These are phyloP conservation scores for Arachnopeziza araneosa DNA, from an alignment of 2,329 filamentous ascomycete genomes.

Conservation along the genomic window DNA sequence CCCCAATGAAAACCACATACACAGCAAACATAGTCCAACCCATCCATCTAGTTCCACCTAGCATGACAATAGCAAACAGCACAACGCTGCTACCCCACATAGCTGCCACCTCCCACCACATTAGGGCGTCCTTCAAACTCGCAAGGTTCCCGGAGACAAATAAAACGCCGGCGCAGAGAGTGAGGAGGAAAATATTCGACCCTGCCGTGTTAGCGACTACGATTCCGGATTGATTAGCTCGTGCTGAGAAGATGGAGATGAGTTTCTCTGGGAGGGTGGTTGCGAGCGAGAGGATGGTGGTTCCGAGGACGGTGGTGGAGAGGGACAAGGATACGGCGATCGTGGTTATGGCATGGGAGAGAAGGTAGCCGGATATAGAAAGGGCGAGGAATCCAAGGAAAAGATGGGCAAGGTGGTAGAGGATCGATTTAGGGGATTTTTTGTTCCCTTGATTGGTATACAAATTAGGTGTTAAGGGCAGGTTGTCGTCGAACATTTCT, in stretches of 20 bases:
- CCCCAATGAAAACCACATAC: constrained; percentile 28
- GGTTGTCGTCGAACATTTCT: constrained; percentile 12
- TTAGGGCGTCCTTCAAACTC: constrained; percentile 23
- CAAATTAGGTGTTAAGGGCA: background rate
- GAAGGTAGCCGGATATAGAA: constrained; percentile 42
- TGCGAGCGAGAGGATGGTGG: constrained; percentile 44
- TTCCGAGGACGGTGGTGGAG: constrained; percentile 42
- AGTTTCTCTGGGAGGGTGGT: constrained; percentile 51
- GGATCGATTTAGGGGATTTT: constrained; percentile 11
- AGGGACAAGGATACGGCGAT: constrained; percentile 38
- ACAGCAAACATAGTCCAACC: constrained; percentile 27
- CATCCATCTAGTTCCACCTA: constrained; percentile 31
- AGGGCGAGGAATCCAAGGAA: constrained; percentile 39
- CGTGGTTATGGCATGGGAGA: constrained; percentile 39
- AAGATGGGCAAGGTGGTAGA: constrained; percentile 38
- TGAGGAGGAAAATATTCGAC: constrained; percentile 49
- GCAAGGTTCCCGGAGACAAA: constrained; percentile 28
- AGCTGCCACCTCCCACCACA: constrained; percentile 27
- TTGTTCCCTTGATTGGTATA: background rate
- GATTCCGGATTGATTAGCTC: constrained; percentile 42
- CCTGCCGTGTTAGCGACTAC: constrained; percentile 47
- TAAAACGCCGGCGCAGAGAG: constrained; percentile 42
- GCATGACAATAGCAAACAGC: constrained; percentile 30
- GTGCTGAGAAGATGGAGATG: constrained; percentile 42
- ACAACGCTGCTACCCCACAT: constrained; percentile 25